Conservation (phyloP, 1,139 yeast species). For the Yamadazyma sp. region DNA sequence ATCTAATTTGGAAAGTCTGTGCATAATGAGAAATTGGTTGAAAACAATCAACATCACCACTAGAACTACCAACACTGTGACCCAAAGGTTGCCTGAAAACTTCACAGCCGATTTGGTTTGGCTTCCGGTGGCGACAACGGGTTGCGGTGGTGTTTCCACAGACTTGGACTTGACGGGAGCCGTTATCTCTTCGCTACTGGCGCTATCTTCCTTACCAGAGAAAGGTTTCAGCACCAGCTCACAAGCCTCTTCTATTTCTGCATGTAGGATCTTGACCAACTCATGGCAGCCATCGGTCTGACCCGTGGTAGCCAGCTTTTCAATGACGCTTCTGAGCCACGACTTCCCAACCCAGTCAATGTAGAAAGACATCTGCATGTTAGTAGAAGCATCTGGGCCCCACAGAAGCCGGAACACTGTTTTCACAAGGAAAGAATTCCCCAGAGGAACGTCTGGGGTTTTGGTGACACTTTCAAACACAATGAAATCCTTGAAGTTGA, state of each 20-base stretch:
- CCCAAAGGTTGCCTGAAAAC: neutral
- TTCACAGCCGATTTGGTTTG: neutral
- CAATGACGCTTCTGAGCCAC: slow-evolving; percentile 58
- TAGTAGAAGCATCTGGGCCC: slow-evolving; percentile 45
- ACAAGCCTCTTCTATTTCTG: slow-evolving; percentile 19
- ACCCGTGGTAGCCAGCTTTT: slow-evolving; percentile 49
- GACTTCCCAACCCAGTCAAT: slow-evolving; percentile 57
- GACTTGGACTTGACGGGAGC: neutral
- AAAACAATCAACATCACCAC: neutral
- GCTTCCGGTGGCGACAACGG: neutral
- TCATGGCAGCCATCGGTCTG: slow-evolving; percentile 43
- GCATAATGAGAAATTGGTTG: slow-evolving; percentile 1
- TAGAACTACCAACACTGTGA: neutral
- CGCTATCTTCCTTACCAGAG: neutral
- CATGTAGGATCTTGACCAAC: slow-evolving; percentile 27
- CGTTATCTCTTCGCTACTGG: neutral
- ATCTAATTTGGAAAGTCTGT: neutral
- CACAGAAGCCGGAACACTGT: slow-evolving; percentile 51
- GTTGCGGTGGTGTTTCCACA: neutral
- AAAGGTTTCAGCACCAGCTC: neutral
- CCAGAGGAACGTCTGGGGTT: slow-evolving; percentile 65
- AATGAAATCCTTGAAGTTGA: slow-evolving; percentile 38
- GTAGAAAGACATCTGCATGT: slow-evolving; percentile 41
- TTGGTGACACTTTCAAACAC: slow-evolving; percentile 38
- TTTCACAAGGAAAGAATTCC: slow-evolving; percentile 50